Conservation (phyloP, 2,329 filamentous ascomycete genomes). For the Chaetothyriales sp. region DNA sequence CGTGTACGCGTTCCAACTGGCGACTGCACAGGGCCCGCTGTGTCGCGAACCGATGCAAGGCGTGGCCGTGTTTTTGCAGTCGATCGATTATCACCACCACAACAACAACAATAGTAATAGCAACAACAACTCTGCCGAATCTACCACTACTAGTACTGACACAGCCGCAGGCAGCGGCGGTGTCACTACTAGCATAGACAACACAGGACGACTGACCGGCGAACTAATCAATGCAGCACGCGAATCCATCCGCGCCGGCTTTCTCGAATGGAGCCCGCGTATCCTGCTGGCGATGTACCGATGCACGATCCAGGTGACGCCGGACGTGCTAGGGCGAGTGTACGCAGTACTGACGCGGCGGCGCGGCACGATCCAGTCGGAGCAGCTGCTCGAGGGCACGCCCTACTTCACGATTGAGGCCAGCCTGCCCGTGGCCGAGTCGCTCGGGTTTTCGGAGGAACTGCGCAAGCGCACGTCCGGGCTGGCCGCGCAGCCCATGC, state of each 20-base stretch:
- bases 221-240: conserved; percentile 86
- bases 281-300: conserved; percentile 95
- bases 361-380: conserved; percentile 74
- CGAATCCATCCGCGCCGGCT: conserved; percentile 67
- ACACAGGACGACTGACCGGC: conserved; percentile 71
- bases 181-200: conserved; percentile 46
- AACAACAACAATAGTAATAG: too few species aligned
- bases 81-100: conserved; percentile 54
- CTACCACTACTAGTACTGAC: conserved; percentile 29
- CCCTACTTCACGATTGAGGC: conserved; percentile 92
- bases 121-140: conserved; percentile 32
- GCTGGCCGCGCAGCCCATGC: conserved; percentile 67
- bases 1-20: conserved; percentile 83
- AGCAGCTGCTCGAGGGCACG: conserved; percentile 86
- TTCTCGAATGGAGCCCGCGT: conserved; percentile 92
- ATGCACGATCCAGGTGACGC: conserved; percentile 84
- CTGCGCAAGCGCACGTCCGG: conserved; percentile 90
- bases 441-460: conserved; percentile 91
- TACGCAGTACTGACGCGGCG: conserved; percentile 96
- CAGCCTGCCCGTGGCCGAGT: conserved; percentile 79
- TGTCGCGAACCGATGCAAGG: conserved; percentile 91
- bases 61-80: conserved; percentile 78
- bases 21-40: conserved; percentile 74
- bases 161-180: conserved; percentile 21
- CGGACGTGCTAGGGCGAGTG: conserved; percentile 86